Conservation (phyloP, 2,329 filamentous ascomycete genomes). For the Phyllosticta capitalensis region DNA sequence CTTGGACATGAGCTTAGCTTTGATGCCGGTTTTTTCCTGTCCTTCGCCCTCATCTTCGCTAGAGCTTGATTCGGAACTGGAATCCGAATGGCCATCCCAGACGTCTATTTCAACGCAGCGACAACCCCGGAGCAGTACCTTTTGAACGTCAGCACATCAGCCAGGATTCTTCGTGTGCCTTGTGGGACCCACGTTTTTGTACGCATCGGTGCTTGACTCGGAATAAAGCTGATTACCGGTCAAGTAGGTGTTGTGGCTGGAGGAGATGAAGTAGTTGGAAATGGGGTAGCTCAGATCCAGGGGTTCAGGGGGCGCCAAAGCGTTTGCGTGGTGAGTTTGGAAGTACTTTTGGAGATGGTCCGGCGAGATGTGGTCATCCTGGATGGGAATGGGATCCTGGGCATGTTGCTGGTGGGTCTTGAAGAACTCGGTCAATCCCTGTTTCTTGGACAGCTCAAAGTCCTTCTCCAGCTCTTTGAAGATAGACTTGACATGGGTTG, state of each 20-base stretch:
- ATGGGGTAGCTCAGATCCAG: conserved; percentile 58
- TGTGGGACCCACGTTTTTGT: conserved; percentile 54
- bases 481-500: conserved; percentile 20
- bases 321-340: conserved; percentile 25
- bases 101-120: conserved; percentile 93
- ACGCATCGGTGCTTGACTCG: conserved; percentile 65
- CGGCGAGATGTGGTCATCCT: neutral
- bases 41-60: conserved; percentile 18
- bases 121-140: conserved; percentile 68
- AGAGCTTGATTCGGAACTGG: conserved; percentile 26
- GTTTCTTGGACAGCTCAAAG: conserved; percentile 23
- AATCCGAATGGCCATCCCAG: conserved; percentile 62
- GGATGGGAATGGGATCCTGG: conserved; percentile 1
- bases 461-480: conserved; percentile 23
- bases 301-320: conserved; percentile 32
- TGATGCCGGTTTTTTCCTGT: conserved; percentile 13
- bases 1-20: conserved; percentile 20
- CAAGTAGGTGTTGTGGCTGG: conserved; percentile 90
- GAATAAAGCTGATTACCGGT: conserved; percentile 78
- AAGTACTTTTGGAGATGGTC: conserved; percentile 6
- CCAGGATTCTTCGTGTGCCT: neutral
- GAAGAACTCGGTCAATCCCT: conserved; percentile 5
- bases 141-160: neutral
- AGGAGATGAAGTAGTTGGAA: conserved; percentile 88
- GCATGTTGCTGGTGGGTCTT: conserved; percentile 4